phyloP scores from a whole-genome alignment of 1,284 basidiomycete species.

The Phylloporus gajari region DNA sequence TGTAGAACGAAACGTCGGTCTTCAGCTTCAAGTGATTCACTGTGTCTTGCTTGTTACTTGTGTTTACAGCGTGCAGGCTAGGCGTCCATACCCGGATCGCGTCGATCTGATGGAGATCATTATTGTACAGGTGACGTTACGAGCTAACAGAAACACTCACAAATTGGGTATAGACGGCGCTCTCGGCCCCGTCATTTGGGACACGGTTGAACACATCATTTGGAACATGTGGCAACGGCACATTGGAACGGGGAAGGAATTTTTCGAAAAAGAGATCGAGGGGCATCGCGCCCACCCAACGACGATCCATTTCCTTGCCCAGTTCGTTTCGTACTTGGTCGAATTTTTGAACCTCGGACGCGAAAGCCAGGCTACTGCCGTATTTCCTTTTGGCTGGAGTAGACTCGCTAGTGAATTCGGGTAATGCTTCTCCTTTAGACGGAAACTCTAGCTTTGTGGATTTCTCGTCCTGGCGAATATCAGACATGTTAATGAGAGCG shows the following conservation, averaged over 20 bases:
- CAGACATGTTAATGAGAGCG: neutral
- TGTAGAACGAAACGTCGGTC: slow-evolving; percentile 11
- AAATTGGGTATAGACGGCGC: neutral
- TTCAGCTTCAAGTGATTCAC: neutral
- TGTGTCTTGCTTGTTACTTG: neutral
- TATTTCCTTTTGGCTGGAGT: neutral
- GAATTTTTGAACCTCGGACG: neutral
- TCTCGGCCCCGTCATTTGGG: neutral
- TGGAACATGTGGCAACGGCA: neutral
- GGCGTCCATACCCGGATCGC: slow-evolving; percentile 6
- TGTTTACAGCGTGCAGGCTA: slow-evolving; percentile 2
- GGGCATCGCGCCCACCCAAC: slow-evolving; percentile 9
- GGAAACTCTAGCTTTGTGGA: neutral
- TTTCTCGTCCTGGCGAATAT: neutral
- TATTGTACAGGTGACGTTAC: neutral
- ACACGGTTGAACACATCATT: slow-evolving; percentile 4
- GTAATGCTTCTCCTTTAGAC: no score
- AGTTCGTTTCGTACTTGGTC: neutral
- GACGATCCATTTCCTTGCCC: neutral
- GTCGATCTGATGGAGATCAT: neutral
- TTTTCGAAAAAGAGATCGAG: neutral
- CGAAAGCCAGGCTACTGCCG: neutral
- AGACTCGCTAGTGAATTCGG: neutral
- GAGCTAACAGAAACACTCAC: neutral
- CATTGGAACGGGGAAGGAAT: neutral